A percentile compares a stretch with the other conserved stretches of the same genome.
phyloP scores from a whole-genome alignment of 2,329 filamentous ascomycete genomes.

The Tolypocladium pustulatum region DNA sequence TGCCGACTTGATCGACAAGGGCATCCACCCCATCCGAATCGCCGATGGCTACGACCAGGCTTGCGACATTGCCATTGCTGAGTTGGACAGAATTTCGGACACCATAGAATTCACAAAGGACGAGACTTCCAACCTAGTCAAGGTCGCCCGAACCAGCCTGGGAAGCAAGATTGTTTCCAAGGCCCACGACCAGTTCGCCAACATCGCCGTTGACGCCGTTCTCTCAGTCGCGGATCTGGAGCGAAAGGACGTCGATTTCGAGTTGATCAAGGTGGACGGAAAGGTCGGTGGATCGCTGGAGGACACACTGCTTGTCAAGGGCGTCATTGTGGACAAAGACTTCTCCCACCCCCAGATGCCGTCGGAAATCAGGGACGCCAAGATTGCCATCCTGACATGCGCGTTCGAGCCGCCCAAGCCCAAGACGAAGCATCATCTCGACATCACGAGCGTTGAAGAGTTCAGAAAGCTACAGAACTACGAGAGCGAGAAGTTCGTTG shows the following conservation, averaged over 20 bases:
- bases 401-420: conserved; percentile 98
- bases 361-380: conserved; percentile 85
- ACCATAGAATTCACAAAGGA: conserved; percentile 74
- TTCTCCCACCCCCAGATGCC: conserved; percentile 99
- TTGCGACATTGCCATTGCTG: conserved; percentile 88
- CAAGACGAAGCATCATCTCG: conserved; percentile 99
- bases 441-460: conserved; percentile 94
- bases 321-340: conserved; percentile 98
- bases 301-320: conserved; percentile 90
- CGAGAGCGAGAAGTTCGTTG: conserved; percentile 89
- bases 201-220: conserved; percentile 94
- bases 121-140: conserved; percentile 76
- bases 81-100: conserved; percentile 90
- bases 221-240: conserved; percentile 93
- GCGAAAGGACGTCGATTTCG: conserved; percentile 95
- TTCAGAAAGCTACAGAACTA: conserved; percentile 97
- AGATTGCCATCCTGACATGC: conserved; percentile 94
- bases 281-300: conserved; percentile 93
- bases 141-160: conserved; percentile 90
- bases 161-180: conserved; percentile 99
- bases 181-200: conserved; percentile 94
- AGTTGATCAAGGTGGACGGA: conserved; percentile 97
- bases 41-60: conserved; percentile 97
- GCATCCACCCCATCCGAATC: conserved; percentile 97
- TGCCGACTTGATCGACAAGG: conserved; percentile 97